These are phyloP conservation scores for Solanum dulcamara DNA, from an alignment of 257 asterid species.

Conservation along the genomic window DNA sequence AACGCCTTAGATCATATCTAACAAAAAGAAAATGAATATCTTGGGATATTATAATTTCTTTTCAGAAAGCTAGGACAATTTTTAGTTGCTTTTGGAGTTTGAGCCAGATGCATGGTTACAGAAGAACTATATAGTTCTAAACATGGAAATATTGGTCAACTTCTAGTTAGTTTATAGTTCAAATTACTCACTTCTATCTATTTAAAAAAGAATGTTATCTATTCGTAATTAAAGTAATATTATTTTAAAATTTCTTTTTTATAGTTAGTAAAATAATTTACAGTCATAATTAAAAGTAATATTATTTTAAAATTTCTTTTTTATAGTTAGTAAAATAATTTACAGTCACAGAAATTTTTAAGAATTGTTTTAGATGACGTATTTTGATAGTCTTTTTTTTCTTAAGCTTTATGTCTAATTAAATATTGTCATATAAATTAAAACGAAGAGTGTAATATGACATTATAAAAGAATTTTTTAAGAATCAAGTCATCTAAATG, in stretches of 20 bases:
- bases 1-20: neutral
- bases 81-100: neutral
- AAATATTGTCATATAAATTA: neutral
- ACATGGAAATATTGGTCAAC: neutral
- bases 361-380: accelerated
- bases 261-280: no score
- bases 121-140: neutral
- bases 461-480: neutral
- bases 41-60: neutral
- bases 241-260: no score
- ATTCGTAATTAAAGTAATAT: no score
- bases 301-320: no score
- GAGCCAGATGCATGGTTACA: neutral
- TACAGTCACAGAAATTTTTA: no score
- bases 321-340: no score
- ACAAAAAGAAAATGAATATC: neutral
- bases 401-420: no score
- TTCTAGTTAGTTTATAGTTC: neutral
- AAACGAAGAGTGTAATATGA: neutral
- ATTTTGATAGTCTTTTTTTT: neutral
- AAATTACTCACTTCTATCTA: accelerated
- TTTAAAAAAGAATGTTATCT: neutral
- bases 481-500: neutral
- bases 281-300: no score
- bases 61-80: neutral